Conservation (phyloP, 306 rosid genomes). For the Trifolium subterraneum region DNA sequence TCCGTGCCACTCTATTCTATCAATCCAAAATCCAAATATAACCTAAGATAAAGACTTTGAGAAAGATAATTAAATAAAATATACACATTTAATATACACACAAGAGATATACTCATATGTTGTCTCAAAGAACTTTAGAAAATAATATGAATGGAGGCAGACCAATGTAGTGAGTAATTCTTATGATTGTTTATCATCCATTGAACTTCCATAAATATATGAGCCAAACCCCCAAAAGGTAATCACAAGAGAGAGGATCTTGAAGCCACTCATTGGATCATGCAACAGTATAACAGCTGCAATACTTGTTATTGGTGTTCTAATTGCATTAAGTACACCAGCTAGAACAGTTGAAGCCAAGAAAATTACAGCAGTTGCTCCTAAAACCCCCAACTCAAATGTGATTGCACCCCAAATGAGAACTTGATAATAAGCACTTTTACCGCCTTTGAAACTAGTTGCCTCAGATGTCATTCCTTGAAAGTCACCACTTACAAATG, state of each 20-base stretch:
- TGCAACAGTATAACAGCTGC: constrained; percentile 81
- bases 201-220: constrained; percentile 70
- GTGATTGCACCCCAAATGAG: constrained; percentile 77
- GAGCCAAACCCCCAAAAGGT: constrained; percentile 64
- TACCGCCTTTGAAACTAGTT: constrained; percentile 67
- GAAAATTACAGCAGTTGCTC: constrained; percentile 80
- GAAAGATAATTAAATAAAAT: neutral
- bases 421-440: constrained; percentile 63
- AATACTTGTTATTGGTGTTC: constrained; percentile 87
- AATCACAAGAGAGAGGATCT: constrained; percentile 63
- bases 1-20: no score
- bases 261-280: constrained; percentile 83
- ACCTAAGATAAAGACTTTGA: neutral
- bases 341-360: constrained; percentile 93
- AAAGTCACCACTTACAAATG: constrained; percentile 61
- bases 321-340: constrained; percentile 84
- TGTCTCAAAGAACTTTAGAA: neutral
- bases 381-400: constrained; percentile 84
- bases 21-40: no score
- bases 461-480: constrained; percentile 72
- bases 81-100: neutral
- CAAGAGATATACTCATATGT: neutral
- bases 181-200: constrained; percentile 37
- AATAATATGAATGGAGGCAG: neutral
- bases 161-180: neutral